Percentiles rank a stretch among this genome's conserved stretches.
Evolutionary conservation across 495 filamentous ascomycete genomes (phyloP).

Genomic region (Penicillium subrubescens): DNA sequence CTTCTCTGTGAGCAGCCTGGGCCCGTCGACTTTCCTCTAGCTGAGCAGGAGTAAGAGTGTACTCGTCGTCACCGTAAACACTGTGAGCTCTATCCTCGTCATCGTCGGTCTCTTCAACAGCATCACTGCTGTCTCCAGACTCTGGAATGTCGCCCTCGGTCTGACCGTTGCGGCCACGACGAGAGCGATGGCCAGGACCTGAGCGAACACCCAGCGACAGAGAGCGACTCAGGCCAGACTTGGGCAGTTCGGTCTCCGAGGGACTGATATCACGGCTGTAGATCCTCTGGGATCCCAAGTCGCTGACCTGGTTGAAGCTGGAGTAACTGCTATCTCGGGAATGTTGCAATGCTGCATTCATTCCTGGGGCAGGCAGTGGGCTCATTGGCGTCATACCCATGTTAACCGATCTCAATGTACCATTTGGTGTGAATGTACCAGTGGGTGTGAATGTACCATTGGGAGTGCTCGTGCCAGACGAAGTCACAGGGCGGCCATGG

Average conservation of each 20-base stretch:
- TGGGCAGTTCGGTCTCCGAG: conserved; percentile 38
- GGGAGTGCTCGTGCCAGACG: conserved; percentile 39
- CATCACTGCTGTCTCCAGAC: conserved; percentile 15
- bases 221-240: conserved; percentile 40
- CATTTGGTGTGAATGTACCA: conserved; percentile 24
- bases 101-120: conserved; percentile 44
- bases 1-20: conserved; percentile 26
- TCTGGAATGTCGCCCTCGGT: conserved; percentile 26
- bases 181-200: conserved; percentile 45
- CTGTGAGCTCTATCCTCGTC: conserved; percentile 44
- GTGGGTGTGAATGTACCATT: conserved; percentile 24
- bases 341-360: conserved; percentile 32
- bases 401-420: conserved; percentile 30
- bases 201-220: conserved; percentile 49
- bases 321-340: conserved; percentile 31
- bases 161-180: conserved; percentile 34
- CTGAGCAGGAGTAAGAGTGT: conserved; percentile 44
- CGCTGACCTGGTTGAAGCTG: conserved; percentile 44
- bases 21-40: conserved; percentile 40
- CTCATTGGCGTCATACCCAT: conserved; percentile 17
- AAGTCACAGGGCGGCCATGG: conserved; percentile 34
- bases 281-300: conserved; percentile 48
- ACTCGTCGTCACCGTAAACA: conserved; percentile 49
- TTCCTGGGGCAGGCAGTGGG: conserved; percentile 45
- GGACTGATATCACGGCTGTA: conserved; percentile 46